These are phyloP conservation scores for Waltiozyma sp. DNA, from an alignment of 1,139 yeast genomes.

Conservation along the genomic window DNA sequence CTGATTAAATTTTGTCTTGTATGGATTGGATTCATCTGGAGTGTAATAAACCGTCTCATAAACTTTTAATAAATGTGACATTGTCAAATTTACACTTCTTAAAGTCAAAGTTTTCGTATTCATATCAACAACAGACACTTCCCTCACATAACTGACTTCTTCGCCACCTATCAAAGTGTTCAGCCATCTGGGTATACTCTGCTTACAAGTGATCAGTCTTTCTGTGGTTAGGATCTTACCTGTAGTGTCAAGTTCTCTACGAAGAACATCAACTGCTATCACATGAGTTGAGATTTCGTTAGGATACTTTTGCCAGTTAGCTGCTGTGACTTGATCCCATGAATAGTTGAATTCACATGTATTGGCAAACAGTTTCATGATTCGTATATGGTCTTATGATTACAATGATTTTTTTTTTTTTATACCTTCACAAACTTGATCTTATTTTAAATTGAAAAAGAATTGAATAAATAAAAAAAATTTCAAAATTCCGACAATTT, in stretches of 20 bases:
- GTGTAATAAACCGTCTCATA: conserved; percentile 74
- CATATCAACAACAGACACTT: conserved; percentile 77
- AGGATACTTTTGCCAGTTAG: conserved; percentile 96
- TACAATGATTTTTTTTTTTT: too few species aligned
- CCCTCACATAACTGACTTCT: conserved; percentile 73
- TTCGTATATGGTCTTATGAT: too few species aligned
- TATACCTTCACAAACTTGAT: too few species aligned
- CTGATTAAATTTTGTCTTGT: conserved; percentile 59
- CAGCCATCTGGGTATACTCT: conserved; percentile 80
- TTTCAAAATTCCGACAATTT: too few species aligned
- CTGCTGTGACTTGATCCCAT: conserved; percentile 93
- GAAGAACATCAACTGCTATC: conserved; percentile 82
- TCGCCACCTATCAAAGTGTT: conserved; percentile 62
- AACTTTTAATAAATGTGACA: conserved; percentile 65
- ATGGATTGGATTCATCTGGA: conserved; percentile 50
- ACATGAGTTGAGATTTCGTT: conserved; percentile 89
- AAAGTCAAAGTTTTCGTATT: conserved; percentile 51
- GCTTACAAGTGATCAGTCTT: conserved; percentile 81
- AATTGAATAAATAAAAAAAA: too few species aligned
- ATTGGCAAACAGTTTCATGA: conserved; percentile 77
- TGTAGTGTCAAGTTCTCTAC: conserved; percentile 51
- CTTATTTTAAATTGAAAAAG: too few species aligned
- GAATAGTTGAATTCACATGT: conserved; percentile 64
- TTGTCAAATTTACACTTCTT: conserved; percentile 82
- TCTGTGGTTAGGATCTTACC: conserved; percentile 64